These are phyloP conservation scores for Tulasnella calospora DNA, from an alignment of 768 basidiomycete species.

Conservation along the genomic window DNA sequence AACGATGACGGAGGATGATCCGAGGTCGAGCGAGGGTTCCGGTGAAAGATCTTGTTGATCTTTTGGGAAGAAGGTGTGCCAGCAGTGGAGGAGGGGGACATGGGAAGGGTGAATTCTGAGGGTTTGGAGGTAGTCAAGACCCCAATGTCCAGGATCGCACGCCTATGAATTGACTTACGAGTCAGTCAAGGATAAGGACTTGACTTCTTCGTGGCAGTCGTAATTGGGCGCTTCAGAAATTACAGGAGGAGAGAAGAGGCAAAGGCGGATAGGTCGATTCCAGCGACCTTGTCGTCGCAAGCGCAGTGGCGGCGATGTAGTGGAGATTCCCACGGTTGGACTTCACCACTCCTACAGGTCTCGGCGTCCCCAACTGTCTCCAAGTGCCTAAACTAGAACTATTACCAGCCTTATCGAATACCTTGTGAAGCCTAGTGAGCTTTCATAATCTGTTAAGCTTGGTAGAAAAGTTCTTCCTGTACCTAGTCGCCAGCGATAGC, in stretches of 20 bases:
- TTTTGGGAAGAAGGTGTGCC: constrained; percentile 18
- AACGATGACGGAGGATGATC: constrained; percentile 19
- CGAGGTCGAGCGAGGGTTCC: background rate
- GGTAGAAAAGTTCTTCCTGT: background rate
- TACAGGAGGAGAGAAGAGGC: background rate
- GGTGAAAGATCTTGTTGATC: constrained; percentile 25
- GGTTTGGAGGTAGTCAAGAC: constrained; percentile 6
- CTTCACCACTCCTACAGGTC: background rate
- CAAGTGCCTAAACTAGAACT: too few relatives aligned
- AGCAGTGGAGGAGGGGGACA: background rate
- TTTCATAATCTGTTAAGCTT: too few relatives aligned
- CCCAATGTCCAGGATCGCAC: background rate
- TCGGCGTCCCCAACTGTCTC: too few relatives aligned
- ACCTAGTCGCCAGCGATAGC: background rate
- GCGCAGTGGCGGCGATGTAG: background rate
- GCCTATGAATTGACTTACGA: background rate
- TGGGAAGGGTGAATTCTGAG: constrained; percentile 6
- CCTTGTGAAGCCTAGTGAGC: too few relatives aligned
- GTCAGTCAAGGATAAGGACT: background rate
- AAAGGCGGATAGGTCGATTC: background rate
- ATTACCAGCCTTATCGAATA: too few relatives aligned
- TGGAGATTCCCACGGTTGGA: background rate
- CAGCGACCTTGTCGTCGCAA: constrained; percentile 8
- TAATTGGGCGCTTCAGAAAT: background rate
- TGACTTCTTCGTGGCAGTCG: background rate